Evolutionary conservation across 139 green algal species (phyloP).

Genomic region (Chlamydomonas incerta): DNA sequence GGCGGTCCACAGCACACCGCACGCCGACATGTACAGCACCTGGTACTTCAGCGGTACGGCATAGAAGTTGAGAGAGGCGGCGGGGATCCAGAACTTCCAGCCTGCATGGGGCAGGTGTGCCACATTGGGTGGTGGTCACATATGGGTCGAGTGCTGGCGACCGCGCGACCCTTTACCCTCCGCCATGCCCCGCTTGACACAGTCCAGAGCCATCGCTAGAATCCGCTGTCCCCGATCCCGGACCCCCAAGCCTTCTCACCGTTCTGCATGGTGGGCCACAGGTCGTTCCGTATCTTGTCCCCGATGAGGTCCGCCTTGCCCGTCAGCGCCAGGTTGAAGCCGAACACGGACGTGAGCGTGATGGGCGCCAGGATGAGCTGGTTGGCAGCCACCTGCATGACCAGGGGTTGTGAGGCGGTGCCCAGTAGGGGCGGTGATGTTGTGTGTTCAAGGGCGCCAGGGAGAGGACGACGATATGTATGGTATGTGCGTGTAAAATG

Average conservation of each 20-base stretch:
- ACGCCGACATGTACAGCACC: constrained; percentile 90
- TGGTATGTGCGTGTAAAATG: too few species aligned
- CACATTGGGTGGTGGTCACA: too few species aligned
- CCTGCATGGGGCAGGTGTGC: constrained; percentile 50
- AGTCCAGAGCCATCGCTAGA: too few species aligned
- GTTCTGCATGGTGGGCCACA: constrained; percentile 81
- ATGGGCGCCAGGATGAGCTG: constrained; percentile 80
- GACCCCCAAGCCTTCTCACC: constrained; percentile 24
- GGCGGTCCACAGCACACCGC: constrained; percentile 85
- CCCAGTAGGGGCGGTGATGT: too few species aligned
- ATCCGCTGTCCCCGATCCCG: too few species aligned
- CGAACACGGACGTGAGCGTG: constrained; percentile 75
- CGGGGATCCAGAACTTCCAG: constrained; percentile 94
- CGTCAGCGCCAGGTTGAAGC: constrained; percentile 77
- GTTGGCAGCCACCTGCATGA: constrained; percentile 71
- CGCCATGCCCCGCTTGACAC: too few species aligned
- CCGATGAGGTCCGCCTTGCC: constrained; percentile 56
- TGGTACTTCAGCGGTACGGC: constrained; percentile 77
- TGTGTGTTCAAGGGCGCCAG: not conserved
- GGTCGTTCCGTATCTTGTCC: constrained; percentile 75
- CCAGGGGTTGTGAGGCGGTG: too few species aligned
- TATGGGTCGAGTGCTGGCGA: too few species aligned
- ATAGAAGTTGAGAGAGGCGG: constrained; percentile 86
- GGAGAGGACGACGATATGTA: too few species aligned
- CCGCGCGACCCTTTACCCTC: too few species aligned